These are phyloP conservation scores for Gypsophila paniculata DNA, from an alignment of 179 eudicot genomes.

Conservation along the genomic window DNA sequence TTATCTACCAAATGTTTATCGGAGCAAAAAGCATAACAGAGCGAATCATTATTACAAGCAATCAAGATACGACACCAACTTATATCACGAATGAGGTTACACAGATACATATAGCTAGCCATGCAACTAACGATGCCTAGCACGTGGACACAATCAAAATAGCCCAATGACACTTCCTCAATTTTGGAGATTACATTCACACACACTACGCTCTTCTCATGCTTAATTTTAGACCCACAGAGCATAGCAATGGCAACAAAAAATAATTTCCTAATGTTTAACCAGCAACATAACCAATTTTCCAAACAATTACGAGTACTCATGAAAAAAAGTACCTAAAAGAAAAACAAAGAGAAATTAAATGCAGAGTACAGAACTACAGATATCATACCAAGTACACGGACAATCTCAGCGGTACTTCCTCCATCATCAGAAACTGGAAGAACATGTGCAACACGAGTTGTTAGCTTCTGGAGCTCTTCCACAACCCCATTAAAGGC, in stretches of 20 bases:
- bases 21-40: not conserved
- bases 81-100: constrained; percentile 9
- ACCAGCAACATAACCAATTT: not conserved
- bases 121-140: not conserved
- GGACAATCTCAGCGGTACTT: constrained; percentile 98
- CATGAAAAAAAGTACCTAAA: not conserved
- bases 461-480: constrained; percentile 87
- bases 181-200: not conserved
- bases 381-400: constrained; percentile 67
- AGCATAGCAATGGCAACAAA: no score
- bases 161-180: constrained; percentile 4
- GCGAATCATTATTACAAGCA: constrained; percentile 8
- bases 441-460: constrained; percentile 86
- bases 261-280: no score
- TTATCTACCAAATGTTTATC: not conserved
- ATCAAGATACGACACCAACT: constrained; percentile 9
- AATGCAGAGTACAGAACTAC: not conserved
- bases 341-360: not conserved
- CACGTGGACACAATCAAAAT: not conserved
- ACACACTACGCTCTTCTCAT: not conserved
- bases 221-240: not conserved
- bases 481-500: constrained; percentile 94
- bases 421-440: constrained; percentile 99
- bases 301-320: not conserved
- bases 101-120: not conserved